Base-by-base conservation (phyloP, 306 rosid genomes). In the Casuarina cunninghamiana region DNA sequence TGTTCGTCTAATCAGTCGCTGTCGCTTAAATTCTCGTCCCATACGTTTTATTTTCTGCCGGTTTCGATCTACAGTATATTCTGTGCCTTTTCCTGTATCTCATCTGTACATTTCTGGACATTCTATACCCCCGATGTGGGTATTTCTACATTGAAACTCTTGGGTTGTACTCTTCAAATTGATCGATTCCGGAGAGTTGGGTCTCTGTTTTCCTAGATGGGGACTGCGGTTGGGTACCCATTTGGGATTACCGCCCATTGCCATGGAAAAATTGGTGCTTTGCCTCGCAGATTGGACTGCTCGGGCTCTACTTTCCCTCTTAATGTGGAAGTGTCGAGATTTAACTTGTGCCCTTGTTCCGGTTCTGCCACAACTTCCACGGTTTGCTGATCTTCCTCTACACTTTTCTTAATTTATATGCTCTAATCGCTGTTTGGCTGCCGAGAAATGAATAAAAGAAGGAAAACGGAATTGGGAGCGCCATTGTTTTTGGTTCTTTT, bases 221-320 rank as follows among this genome's bases (percentile, higher is more conserved):
- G 79, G 45, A 44, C 84, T 76, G 87, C 83, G 58, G 80, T 78
- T 58, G 83, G 87, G 55, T 79, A 54, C 84, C 88, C 93, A 69
- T 70, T 84, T 55, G 86, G 91, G 72, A 62, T 78, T 10, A 13
- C 83, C 44, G 57, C 74, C 43, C 89, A 78, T 83, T 84, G 78
- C 46, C 81, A 75, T 19, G 81, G 81, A 68, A 84, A 82, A 51
- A 54, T 76, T 54, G 72, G 74, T 58, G 35, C 70, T 73, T 74
- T 57, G 39, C 72, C 81, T 69, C 84, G 19, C 50, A 84, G 78
- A 77, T 9, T 83, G 48, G 83, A 84, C 9, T 78, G 37, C 43
- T 78, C 83, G 44, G 68, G 79, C 71, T 80, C 84, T 35, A 63
- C 21, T 62, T 88, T 89, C 69, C 93, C 89, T 66, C 75, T 63